phyloP scores from a whole-genome alignment of 768 basidiomycete genomes.

The Tephrocybe sp. region DNA sequence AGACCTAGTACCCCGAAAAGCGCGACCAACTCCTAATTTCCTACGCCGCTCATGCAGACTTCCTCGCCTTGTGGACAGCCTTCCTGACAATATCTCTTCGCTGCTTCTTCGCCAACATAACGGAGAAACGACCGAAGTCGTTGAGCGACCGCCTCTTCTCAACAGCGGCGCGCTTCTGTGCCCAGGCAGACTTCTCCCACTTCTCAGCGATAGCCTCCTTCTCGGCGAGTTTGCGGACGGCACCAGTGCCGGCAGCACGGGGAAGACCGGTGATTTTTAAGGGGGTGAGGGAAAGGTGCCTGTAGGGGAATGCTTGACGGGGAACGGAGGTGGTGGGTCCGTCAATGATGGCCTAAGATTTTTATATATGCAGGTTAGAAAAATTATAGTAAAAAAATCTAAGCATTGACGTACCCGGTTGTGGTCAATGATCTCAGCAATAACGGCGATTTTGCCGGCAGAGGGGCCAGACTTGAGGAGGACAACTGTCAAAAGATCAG shows the following conservation, averaged over 20 bases:
- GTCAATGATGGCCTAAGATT: constrained; percentile 84
- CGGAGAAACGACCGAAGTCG: constrained; percentile 91
- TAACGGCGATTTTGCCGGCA: constrained; percentile 88
- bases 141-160: constrained; percentile 72
- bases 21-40: neutral
- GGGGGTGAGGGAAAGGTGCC: constrained; percentile 89
- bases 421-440: constrained; percentile 98
- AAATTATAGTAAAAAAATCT: neutral
- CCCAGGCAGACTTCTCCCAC: constrained; percentile 90
- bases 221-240: constrained; percentile 83
- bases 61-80: constrained; percentile 52
- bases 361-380: constrained; percentile 1
- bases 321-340: constrained; percentile 90
- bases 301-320: constrained; percentile 89
- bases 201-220: constrained; percentile 80
- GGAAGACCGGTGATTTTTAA: constrained; percentile 80
- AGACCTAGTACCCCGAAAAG: constrained; percentile 10
- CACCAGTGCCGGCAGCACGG: constrained; percentile 79
- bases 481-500: constrained; percentile 56
- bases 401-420: constrained; percentile 69
- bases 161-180: constrained; percentile 75
- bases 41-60: constrained; percentile 30
- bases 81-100: constrained; percentile 79
- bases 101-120: constrained; percentile 87
- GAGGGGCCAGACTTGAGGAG: constrained; percentile 88